These are phyloP conservation scores for Aspergillus hiratsukae DNA, from an alignment of 2,329 filamentous ascomycete species.

Conservation along the genomic window DNA sequence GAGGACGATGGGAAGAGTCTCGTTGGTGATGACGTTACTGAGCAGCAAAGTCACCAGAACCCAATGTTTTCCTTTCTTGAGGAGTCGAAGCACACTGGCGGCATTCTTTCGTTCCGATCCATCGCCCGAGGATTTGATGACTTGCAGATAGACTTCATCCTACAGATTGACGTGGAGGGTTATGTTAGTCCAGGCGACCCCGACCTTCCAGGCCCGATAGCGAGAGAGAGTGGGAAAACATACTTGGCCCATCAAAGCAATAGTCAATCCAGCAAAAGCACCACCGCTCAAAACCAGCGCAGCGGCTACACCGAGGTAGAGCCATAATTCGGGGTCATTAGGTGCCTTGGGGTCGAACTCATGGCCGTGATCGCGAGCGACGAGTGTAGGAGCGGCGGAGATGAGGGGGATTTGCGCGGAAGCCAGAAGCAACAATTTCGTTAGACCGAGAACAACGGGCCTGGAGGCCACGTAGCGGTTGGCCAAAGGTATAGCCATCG, in stretches of 20 bases:
- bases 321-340: conserved; percentile 66
- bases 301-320: conserved; percentile 74
- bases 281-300: conserved; percentile 81
- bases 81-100: conserved; percentile 68
- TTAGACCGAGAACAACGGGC: conserved; percentile 37
- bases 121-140: conserved; percentile 79
- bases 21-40: conserved; percentile 97
- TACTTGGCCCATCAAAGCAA: conserved; percentile 59
- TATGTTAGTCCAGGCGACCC: neutral
- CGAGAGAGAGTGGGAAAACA: conserved; percentile 1
- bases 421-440: conserved; percentile 38
- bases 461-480: conserved; percentile 33
- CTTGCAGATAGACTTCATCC: conserved; percentile 96
- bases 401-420: conserved; percentile 36
- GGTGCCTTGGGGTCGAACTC: conserved; percentile 47
- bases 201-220: neutral
- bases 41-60: conserved; percentile 90
- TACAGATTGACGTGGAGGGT: conserved; percentile 35
- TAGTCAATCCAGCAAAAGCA: conserved; percentile 87
- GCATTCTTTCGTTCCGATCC: conserved; percentile 85
- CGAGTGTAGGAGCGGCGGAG: conserved; percentile 31
- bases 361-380: conserved; percentile 14
- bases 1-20: conserved; percentile 90
- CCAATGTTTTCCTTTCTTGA: conserved; percentile 94
- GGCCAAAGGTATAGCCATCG: conserved; percentile 25